phyloP scores from a whole-genome alignment of 139 green algal genomes.

The Desmodesmus armatus region DNA sequence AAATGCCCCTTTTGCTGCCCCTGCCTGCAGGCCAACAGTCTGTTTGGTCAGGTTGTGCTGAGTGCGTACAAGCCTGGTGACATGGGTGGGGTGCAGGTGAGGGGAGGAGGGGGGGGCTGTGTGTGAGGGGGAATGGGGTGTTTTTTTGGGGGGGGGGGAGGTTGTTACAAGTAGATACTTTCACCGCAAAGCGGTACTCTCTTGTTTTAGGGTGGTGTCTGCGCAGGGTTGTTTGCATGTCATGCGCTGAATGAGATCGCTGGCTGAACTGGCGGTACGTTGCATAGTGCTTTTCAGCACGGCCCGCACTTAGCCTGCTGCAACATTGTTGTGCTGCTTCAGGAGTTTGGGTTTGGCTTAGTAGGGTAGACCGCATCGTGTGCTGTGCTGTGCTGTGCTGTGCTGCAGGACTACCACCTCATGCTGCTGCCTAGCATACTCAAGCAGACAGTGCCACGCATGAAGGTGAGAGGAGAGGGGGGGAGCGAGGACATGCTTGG shows the following conservation, averaged over 20 bases:
- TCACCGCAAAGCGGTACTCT: no score
- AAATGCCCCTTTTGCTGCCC: background rate
- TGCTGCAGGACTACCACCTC: constrained; percentile 98
- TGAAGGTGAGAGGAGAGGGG: constrained; percentile 86
- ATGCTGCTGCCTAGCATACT: constrained; percentile 94
- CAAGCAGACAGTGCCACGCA: constrained; percentile 82
- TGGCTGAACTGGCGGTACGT: no score
- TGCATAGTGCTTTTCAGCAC: no score
- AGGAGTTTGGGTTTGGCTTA: background rate
- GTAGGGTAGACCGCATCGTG: background rate
- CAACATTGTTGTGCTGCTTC: no score
- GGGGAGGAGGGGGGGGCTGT: background rate
- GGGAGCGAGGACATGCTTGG: no score
- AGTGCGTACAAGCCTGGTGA: constrained; percentile 82
- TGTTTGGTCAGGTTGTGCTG: constrained; percentile 86
- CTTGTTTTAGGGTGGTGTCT: background rate
- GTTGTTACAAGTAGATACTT: no score
- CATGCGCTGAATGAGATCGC: no score
- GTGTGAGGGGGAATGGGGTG: no score
- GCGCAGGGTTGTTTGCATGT: no score
- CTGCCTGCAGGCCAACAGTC: constrained; percentile 62
- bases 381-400: no score
- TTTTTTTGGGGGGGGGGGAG: no score
- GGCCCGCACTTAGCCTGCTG: no score
- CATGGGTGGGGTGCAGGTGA: constrained; percentile 89